Evolutionary conservation across 129 eudicot genomes (phyloP).

Genomic region (Deinandra increscens): DNA sequence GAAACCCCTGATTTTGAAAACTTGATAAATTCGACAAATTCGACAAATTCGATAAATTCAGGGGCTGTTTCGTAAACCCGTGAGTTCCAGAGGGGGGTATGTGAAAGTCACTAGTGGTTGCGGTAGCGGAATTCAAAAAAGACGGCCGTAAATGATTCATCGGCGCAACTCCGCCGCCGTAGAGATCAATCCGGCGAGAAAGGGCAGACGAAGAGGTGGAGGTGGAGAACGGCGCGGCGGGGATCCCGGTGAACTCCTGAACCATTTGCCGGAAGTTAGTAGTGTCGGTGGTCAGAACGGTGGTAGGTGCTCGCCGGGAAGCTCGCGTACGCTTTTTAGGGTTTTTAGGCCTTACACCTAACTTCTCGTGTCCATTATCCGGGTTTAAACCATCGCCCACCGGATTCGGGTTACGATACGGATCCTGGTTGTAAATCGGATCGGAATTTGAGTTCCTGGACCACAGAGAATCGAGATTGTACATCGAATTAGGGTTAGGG

Average conservation of each 20-base stretch:
- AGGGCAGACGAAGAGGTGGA: constrained; percentile 21
- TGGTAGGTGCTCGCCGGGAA: constrained; percentile 87
- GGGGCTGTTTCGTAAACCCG: constrained; percentile 27
- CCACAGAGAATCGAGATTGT: constrained; percentile 46
- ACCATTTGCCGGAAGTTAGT: constrained; percentile 86
- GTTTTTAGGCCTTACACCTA: constrained; percentile 31
- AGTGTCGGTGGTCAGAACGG: constrained; percentile 83
- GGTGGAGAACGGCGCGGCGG: constrained; percentile 56
- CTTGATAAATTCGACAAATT: constrained; percentile 28
- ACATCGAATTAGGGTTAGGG: constrained; percentile 31
- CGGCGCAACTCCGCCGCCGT: constrained; percentile 32
- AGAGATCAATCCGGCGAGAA: constrained; percentile 52
- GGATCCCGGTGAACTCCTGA: constrained; percentile 88
- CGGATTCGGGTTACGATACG: constrained; percentile 10
- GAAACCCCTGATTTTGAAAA: constrained; percentile 44
- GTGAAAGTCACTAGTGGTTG: constrained; percentile 21
- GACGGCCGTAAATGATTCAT: constrained; percentile 53
- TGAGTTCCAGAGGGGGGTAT: constrained; percentile 22
- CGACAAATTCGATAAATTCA: constrained; percentile 37
- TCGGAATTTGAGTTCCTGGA: constrained; percentile 37
- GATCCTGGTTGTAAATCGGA: constrained; percentile 26
- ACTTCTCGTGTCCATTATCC: constrained; percentile 10
- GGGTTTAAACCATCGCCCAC: constrained; percentile 7
- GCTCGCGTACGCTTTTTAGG: constrained; percentile 85
- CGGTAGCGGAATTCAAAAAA: constrained; percentile 20